phyloP scores from a whole-genome alignment of 164 flowering plant species.

The Tinospora cordifolia region DNA sequence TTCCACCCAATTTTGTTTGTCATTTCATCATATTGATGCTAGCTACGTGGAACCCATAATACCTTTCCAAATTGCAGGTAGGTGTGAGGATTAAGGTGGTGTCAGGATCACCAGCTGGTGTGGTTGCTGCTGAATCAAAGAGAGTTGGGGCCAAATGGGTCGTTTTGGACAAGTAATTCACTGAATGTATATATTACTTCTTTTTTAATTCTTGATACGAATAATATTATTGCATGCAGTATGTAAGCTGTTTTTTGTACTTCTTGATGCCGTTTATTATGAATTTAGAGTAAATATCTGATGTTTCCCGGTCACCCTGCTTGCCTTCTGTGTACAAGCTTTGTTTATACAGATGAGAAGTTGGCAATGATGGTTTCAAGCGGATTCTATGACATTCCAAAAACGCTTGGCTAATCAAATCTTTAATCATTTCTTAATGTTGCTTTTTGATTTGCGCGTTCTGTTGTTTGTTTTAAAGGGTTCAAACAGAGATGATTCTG shows the following conservation, averaged over 20 bases:
- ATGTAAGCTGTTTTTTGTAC: not conserved
- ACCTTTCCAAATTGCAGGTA: conserved; percentile 37
- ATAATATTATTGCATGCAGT: not conserved
- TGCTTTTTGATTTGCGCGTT: too few species aligned
- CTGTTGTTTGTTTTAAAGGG: too few species aligned
- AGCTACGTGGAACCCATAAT: not conserved
- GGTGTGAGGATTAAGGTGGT: conserved; percentile 71
- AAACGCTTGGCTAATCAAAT: too few species aligned
- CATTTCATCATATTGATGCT: too few species aligned
- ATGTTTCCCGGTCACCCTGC: not conserved
- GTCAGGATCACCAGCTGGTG: conserved; percentile 41
- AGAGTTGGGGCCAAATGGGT: conserved; percentile 77
- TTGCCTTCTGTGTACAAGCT: not conserved
- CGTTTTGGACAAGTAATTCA: conserved; percentile 87
- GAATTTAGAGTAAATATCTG: not conserved
- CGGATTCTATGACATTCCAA: too few species aligned
- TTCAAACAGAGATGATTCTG: too few species aligned
- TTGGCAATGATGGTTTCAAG: not conserved
- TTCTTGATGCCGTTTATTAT: not conserved
- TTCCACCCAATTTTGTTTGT: not conserved
- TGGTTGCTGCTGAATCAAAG: conserved; percentile 73
- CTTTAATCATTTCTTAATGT: too few species aligned
- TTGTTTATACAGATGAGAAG: not conserved
- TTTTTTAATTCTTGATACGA: conserved; percentile 5
- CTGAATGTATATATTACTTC: conserved; percentile 31